A percentile compares a stretch with the other conserved stretches of the same genome.
These are phyloP conservation scores for Aspergillus felis DNA, from an alignment of 2,329 filamentous ascomycete genomes.

Conservation along the genomic window DNA sequence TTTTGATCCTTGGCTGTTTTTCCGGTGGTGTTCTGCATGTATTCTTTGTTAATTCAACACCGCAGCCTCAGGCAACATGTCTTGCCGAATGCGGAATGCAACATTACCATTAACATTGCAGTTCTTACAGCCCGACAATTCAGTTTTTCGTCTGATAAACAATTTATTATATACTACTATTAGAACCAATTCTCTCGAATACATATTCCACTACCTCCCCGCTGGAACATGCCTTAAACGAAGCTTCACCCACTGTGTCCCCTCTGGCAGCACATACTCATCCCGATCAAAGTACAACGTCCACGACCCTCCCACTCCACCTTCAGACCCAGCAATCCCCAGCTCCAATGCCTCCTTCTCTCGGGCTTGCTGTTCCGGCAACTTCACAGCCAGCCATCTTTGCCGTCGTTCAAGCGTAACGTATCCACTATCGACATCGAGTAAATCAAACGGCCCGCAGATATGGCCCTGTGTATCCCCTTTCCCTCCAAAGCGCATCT, in stretches of 20 bases:
- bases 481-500: not conserved
- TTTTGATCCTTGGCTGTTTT: not conserved
- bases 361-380: not conserved
- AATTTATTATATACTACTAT: not conserved
- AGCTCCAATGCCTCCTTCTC: not conserved
- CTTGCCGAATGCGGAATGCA: not conserved
- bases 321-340: not conserved
- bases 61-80: not conserved
- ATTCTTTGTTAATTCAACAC: not conserved
- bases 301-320: not conserved
- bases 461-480: not conserved
- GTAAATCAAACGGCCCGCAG: conserved; percentile 1
- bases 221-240: not conserved
- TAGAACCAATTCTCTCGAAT: not conserved
- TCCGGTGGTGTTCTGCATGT: not conserved
- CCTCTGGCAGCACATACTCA: not conserved
- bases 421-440: not conserved
- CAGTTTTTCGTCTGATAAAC: no score
- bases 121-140: not conserved
- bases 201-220: not conserved
- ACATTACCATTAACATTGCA: no score
- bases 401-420: not conserved
- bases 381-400: conserved; percentile 2
- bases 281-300: conserved; percentile 3
- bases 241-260: conserved; percentile 1